phyloP scores from a whole-genome alignment of 306 rosid species.

The Astragalus membranaceus region DNA sequence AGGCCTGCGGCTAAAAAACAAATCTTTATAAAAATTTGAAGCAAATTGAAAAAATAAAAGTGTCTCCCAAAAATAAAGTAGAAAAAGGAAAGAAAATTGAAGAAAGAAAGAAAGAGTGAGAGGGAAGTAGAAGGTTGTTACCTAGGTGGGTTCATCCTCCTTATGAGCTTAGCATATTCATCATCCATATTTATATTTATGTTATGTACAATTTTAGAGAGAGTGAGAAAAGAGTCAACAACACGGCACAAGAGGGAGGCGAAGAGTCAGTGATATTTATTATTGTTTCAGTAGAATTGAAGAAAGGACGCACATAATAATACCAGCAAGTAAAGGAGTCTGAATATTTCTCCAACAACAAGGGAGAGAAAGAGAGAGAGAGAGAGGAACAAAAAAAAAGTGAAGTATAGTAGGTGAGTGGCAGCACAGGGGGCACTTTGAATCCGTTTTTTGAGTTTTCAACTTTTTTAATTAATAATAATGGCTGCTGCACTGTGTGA shows the following conservation, averaged over 20 bases:
- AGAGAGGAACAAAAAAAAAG: constrained; percentile 8
- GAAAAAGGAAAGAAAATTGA: not conserved
- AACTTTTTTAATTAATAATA: not conserved
- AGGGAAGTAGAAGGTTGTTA: not conserved
- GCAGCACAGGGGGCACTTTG: not conserved
- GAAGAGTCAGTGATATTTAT: not conserved
- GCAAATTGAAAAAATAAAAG: not conserved
- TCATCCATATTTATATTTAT: constrained; percentile 27
- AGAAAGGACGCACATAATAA: too few relatives aligned
- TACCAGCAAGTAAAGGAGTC: too few relatives aligned
- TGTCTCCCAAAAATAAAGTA: not conserved
- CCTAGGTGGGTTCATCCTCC: constrained; percentile 44
- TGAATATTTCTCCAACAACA: constrained; percentile 9
- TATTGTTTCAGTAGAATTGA: not conserved
- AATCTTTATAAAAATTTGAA: not conserved
- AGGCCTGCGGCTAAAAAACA: not conserved
- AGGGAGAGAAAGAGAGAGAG: constrained; percentile 12
- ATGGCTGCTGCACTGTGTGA: not conserved
- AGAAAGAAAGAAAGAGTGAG: too few relatives aligned
- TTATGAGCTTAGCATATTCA: constrained; percentile 43
- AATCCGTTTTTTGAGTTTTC: constrained; percentile 13
- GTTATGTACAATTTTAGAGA: not conserved
- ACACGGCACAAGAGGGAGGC: not conserved
- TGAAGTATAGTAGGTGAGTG: constrained; percentile 16
- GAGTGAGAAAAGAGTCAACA: not conserved